These are phyloP conservation scores for Tribonema minus DNA, from an alignment of 108 stramenopile genomes.

Conservation along the genomic window DNA sequence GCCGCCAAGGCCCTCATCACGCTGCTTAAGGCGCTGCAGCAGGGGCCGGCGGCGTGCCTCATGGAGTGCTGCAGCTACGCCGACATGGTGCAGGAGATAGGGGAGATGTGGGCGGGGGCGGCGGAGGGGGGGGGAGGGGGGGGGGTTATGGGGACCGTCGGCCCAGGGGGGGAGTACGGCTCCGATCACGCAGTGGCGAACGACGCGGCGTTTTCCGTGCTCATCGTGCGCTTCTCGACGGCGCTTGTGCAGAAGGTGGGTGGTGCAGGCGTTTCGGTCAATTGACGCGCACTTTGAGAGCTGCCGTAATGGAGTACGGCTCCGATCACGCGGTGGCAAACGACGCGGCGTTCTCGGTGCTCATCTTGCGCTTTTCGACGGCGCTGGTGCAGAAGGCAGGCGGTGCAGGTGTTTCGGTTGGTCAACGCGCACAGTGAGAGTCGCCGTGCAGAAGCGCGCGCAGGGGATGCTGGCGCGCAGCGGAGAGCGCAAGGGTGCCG, in stretches of 20 bases:
- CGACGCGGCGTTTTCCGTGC: constrained; percentile 19
- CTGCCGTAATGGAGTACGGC: no score
- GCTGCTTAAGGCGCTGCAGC: constrained; percentile 24
- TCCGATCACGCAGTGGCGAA: background rate
- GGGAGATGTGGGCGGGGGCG: constrained; percentile 22
- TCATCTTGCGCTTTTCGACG: constrained; percentile 2
- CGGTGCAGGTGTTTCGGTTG: background rate
- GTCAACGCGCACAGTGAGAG: background rate
- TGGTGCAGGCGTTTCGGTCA: background rate
- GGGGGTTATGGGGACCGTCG: background rate
- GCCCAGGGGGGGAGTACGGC: background rate
- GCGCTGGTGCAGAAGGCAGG: constrained; percentile 8
- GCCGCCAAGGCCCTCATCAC: constrained; percentile 19
- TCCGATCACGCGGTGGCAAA: background rate
- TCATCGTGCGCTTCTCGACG: constrained; percentile 7
- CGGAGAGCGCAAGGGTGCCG: no score
- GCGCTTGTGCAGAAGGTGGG: constrained; percentile 19
- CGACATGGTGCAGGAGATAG: constrained; percentile 7
- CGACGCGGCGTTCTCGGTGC: constrained; percentile 10
- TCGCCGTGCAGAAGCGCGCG: background rate
- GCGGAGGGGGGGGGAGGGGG: background rate
- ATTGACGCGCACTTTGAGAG: no score
- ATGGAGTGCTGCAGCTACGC: constrained; percentile 21
- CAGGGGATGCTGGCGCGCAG: no score
- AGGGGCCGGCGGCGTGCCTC: constrained; percentile 13